Evolutionary conservation across 2,329 filamentous ascomycete species (phyloP).

Genomic region (Venturia asperata): DNA sequence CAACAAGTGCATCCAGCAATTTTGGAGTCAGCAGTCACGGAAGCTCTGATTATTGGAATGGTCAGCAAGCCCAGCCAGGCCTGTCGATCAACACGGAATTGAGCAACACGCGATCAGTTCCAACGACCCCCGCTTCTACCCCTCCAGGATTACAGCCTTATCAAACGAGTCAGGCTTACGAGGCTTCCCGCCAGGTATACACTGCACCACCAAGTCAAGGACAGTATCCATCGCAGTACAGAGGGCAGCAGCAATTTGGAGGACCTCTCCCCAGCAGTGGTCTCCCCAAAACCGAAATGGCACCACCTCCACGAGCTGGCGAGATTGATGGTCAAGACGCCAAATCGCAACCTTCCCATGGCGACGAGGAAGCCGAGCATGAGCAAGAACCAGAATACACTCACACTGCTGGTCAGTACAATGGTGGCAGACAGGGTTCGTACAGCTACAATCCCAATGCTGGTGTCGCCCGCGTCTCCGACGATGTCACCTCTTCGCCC

Average conservation of each 20-base stretch:
- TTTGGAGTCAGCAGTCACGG: conserved; percentile 66
- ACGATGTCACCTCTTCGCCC: conserved; percentile 77
- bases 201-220: conserved; percentile 58
- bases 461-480: conserved; percentile 63
- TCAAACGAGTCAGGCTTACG: conserved; percentile 63
- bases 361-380: conserved; percentile 47
- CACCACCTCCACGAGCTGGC: conserved; percentile 62
- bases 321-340: conserved; percentile 57
- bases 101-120: conserved; percentile 76
- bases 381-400: conserved; percentile 81
- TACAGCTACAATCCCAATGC: conserved; percentile 70
- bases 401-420: conserved; percentile 66
- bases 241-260: conserved; percentile 53
- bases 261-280: conserved; percentile 50
- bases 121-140: conserved; percentile 83
- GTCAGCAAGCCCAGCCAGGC: conserved; percentile 55
- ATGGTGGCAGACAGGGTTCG: conserved; percentile 56
- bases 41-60: conserved; percentile 36
- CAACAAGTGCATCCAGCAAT: conserved; percentile 84
- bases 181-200: conserved; percentile 72
- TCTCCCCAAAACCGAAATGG: conserved; percentile 70
- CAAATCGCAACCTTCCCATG: conserved; percentile 55
- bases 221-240: conserved; percentile 63
- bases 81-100: conserved; percentile 76
- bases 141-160: conserved; percentile 76